A percentile compares a stretch with the other conserved stretches of the same genome.
Conservation (phyloP, 129 eudicot genomes). For the Centella asiatica region DNA sequence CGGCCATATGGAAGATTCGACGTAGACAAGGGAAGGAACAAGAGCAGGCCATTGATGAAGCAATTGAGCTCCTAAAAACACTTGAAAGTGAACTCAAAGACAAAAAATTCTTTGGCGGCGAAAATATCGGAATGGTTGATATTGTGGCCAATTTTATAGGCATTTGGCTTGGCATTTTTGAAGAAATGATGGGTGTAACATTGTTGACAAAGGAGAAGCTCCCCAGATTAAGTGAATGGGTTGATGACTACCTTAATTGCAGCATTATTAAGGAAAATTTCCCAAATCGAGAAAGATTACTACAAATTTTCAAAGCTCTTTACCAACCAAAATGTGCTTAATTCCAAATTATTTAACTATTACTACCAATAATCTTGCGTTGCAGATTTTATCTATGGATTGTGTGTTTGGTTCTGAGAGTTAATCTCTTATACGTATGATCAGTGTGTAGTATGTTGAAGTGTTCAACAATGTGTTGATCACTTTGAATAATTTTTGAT, state of each 20-base stretch:
- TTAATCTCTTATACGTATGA: too few species aligned
- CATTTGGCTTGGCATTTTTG: slow-evolving; percentile 15
- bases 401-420: too few species aligned
- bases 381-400: too few species aligned
- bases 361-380: too few species aligned
- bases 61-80: background rate
- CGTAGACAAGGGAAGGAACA: slow-evolving; percentile 18
- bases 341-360: too few species aligned
- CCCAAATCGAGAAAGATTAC: background rate
- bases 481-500: too few species aligned
- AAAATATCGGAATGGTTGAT: slow-evolving; percentile 19
- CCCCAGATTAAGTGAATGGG: slow-evolving; percentile 20
- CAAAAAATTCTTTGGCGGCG: slow-evolving; percentile 18
- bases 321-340: background rate
- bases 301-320: background rate
- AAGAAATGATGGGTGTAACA: slow-evolving; percentile 11
- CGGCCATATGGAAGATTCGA: slow-evolving; percentile 12
- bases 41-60: slow-evolving; percentile 27
- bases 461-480: too few species aligned
- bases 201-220: slow-evolving; percentile 3
- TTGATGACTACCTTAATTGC: slow-evolving; percentile 5
- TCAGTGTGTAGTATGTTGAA: too few species aligned
- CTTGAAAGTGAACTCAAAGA: slow-evolving; percentile 24
- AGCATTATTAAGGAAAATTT: slow-evolving; percentile 13
- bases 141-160: slow-evolving; percentile 15